A percentile compares a stretch with the other conserved stretches of the same genome.
phyloP scores from a whole-genome alignment of 1,284 basidiomycete genomes.

The Schizopora paradoxa region DNA sequence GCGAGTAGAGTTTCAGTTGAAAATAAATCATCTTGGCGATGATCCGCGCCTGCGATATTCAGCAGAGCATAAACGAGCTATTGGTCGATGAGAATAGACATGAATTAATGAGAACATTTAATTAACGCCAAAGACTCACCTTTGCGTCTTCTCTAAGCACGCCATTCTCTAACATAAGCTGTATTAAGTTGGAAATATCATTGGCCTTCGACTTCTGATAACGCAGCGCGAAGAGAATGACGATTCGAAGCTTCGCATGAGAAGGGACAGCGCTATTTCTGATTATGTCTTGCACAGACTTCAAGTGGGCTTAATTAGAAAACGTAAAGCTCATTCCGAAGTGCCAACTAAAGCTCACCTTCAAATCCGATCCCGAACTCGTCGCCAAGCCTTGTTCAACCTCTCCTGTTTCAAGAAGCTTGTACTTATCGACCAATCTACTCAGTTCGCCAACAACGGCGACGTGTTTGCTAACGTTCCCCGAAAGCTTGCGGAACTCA shows the following conservation, averaged over 20 bases:
- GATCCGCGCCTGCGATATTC: constrained; percentile 92
- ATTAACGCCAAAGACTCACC: constrained; percentile 37
- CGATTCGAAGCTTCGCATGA: constrained; percentile 85
- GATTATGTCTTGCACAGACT: constrained; percentile 79
- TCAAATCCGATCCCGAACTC: constrained; percentile 85
- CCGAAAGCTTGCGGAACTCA: constrained; percentile 92
- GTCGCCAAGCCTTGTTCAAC: constrained; percentile 95
- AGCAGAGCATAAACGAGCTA: constrained; percentile 92
- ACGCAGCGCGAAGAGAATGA: constrained; percentile 91
- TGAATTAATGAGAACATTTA: background rate
- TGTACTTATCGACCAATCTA: constrained; percentile 81
- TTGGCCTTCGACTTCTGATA: constrained; percentile 90
- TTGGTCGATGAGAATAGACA: constrained; percentile 8
- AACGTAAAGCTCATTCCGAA: constrained; percentile 12
- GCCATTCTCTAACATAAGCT: constrained; percentile 76
- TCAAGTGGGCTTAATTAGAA: background rate
- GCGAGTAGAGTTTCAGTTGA: constrained; percentile 94
- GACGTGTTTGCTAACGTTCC: constrained; percentile 98
- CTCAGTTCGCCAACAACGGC: constrained; percentile 95
- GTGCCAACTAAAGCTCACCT: constrained; percentile 57
- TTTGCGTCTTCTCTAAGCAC: constrained; percentile 81
- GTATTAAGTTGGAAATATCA: constrained; percentile 82
- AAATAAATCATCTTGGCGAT: constrained; percentile 96
- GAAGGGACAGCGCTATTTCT: constrained; percentile 62
- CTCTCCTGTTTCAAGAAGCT: constrained; percentile 86